phyloP scores from a whole-genome alignment of 1,284 basidiomycete species.

The Leccinum glutinopallens region DNA sequence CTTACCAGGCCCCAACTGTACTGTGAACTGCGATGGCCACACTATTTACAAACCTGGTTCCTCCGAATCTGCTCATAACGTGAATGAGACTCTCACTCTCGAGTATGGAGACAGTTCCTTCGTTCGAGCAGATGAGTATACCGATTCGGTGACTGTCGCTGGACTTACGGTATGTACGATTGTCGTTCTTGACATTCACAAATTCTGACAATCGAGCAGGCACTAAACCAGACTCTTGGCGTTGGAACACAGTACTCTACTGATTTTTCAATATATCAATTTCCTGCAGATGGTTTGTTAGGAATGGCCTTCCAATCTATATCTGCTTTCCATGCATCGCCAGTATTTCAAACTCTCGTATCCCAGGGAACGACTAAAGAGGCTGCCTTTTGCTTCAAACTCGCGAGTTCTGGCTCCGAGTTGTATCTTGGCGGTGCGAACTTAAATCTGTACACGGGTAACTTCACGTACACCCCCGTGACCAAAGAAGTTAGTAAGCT shows the following conservation, averaged over 20 bases:
- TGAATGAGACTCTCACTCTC: conserved; percentile 27
- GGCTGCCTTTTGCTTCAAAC: conserved; percentile 43
- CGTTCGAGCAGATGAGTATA: conserved; percentile 33
- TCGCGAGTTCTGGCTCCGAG: conserved; percentile 41
- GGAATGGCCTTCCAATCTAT: conserved; percentile 24
- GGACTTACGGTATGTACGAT: conserved; percentile 23
- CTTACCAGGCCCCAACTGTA: conserved; percentile 13
- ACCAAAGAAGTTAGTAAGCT: conserved; percentile 34
- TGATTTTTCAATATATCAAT: conserved; percentile 4
- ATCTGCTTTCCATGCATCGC: conserved; percentile 12
- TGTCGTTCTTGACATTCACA: background rate
- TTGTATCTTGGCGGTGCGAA: conserved; percentile 45
- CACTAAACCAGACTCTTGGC: conserved; percentile 18
- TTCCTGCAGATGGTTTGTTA: conserved; percentile 27
- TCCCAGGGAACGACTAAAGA: conserved; percentile 27
- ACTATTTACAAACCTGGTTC: conserved; percentile 30
- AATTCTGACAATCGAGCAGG: conserved; percentile 17
- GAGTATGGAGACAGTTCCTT: conserved; percentile 36
- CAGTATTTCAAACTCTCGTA: conserved; percentile 27
- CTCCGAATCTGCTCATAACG: conserved; percentile 33
- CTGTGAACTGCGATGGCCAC: conserved; percentile 27
- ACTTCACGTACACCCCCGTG: conserved; percentile 40
- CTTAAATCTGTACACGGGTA: conserved; percentile 20
- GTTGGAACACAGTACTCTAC: conserved; percentile 19
- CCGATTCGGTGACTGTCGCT: conserved; percentile 35